Conservation (phyloP, 2,329 filamentous ascomycete species). For the Xylaria sp. region DNA sequence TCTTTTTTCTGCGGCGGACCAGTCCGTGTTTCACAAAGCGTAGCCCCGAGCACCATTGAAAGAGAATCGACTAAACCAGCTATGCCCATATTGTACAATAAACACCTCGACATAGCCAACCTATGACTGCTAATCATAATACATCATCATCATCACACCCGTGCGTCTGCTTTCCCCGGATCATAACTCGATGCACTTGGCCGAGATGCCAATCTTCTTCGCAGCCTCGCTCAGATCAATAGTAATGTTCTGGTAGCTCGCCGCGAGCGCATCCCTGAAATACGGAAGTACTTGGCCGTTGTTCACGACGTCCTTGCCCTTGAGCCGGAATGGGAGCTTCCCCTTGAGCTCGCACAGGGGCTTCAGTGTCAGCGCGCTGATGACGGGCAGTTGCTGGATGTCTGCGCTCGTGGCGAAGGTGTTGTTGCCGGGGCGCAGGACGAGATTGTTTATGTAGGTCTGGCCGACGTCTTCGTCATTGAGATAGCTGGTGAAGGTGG, state of each 20-base stretch:
- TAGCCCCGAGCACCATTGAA: too few relatives aligned
- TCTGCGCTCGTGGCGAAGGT: constrained; percentile 58
- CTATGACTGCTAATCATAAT: too few relatives aligned
- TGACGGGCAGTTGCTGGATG: constrained; percentile 56
- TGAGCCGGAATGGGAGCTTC: constrained; percentile 60
- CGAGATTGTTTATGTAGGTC: constrained; percentile 62
- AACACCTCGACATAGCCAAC: too few relatives aligned
- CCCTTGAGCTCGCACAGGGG: constrained; percentile 59
- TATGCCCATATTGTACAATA: too few relatives aligned
- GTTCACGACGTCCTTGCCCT: constrained; percentile 58
- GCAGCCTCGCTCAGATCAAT: constrained; percentile 47
- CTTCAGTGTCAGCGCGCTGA: constrained; percentile 48
- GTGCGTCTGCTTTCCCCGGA: not conserved
- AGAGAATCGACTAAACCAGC: too few relatives aligned
- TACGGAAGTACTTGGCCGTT: constrained; percentile 60
- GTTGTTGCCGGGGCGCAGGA: constrained; percentile 65
- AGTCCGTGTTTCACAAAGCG: too few relatives aligned
- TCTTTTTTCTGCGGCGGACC: too few relatives aligned
- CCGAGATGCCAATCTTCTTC: constrained; percentile 7
- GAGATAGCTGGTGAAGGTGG: constrained; percentile 65
- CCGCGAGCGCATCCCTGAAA: constrained; percentile 60
- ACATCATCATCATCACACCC: not conserved
- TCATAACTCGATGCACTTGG: not conserved
- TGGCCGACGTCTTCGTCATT: constrained; percentile 58
- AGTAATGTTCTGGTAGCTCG: constrained; percentile 56